These are phyloP conservation scores for Nadsonia starkeyi-henricii DNA, from an alignment of 1,139 yeast species.

Conservation along the genomic window DNA sequence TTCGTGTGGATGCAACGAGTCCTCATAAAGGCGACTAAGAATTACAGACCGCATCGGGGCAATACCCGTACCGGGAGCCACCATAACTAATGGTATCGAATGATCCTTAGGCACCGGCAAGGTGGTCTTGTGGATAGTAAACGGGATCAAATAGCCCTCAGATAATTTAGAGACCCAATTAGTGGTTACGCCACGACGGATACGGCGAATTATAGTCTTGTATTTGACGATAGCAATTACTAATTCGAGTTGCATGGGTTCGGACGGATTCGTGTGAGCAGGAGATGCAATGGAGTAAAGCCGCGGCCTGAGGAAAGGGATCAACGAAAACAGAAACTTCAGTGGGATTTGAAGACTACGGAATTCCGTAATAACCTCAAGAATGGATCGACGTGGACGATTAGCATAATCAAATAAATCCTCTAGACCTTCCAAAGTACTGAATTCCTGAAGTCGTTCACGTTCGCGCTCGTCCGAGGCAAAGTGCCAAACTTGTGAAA, in stretches of 20 bases:
- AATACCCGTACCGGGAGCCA: conserved; percentile 86
- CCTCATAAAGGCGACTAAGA: conserved; percentile 13
- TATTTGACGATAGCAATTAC: conserved; percentile 80
- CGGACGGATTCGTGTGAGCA: conserved; percentile 28
- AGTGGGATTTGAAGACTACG: conserved; percentile 59
- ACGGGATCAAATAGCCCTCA: conserved; percentile 37
- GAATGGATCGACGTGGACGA: conserved; percentile 74
- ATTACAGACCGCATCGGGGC: conserved; percentile 75
- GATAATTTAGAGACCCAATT: conserved; percentile 48
- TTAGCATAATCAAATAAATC: conserved; percentile 82
- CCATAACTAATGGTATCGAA: conserved; percentile 43
- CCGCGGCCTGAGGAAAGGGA: conserved; percentile 71
- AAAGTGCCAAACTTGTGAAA: conserved; percentile 52
- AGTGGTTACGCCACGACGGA: conserved; percentile 76
- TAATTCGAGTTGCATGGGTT: conserved; percentile 37
- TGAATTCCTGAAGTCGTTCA: conserved; percentile 64
- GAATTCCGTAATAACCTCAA: conserved; percentile 77
- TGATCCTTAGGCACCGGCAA: conserved; percentile 17
- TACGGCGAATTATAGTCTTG: conserved; percentile 60
- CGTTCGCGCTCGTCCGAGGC: conserved; percentile 50
- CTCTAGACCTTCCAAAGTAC: conserved; percentile 52
- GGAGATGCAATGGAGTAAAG: conserved; percentile 45
- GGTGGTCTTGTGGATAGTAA: conserved; percentile 36
- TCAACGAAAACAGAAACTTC: conserved; percentile 55
- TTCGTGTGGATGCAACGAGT: conserved; percentile 4